phyloP scores from a whole-genome alignment of 225 moss, liverwort and hornwort genomes.

The Pseudisothecium myosuroides region DNA sequence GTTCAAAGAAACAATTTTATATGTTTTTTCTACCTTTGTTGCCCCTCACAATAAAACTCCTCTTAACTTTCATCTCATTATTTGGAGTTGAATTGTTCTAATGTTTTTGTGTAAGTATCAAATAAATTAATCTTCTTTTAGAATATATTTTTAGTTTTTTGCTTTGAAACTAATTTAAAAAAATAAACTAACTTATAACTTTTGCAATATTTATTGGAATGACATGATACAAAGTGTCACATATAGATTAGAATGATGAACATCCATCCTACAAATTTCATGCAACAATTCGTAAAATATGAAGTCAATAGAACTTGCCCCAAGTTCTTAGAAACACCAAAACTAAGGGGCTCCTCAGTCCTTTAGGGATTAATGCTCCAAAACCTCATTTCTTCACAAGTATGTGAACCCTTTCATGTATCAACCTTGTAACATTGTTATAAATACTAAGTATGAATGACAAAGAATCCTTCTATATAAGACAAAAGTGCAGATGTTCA shows the following conservation, averaged over 20 bases:
- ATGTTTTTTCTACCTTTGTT: too few relatives aligned
- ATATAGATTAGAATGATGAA: neutral
- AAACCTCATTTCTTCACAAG: neutral
- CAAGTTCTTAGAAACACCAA: neutral
- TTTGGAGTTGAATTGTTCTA: neutral
- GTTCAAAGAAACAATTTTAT: too few relatives aligned
- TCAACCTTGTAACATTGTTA: fast-evolving
- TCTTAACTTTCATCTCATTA: neutral
- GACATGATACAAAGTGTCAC: neutral
- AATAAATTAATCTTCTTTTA: neutral
- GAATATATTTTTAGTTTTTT: neutral
- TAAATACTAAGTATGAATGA: neutral
- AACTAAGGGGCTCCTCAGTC: fast-evolving
- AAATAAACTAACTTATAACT: neutral
- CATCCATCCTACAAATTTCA: neutral
- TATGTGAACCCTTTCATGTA: neutral
- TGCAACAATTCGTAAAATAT: neutral
- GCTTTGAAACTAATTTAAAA: neutral
- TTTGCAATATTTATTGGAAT: neutral
- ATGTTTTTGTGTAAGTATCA: neutral
- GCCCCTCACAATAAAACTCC: too few relatives aligned
- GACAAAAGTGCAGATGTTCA: neutral
- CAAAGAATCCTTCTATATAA: neutral
- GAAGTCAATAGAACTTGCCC: neutral
- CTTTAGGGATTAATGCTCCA: neutral